Evolutionary conservation across 164 flowering plant species (phyloP), one percentile per base, ranked within the genome.

Genomic region (Platanus orientalis): DNA sequence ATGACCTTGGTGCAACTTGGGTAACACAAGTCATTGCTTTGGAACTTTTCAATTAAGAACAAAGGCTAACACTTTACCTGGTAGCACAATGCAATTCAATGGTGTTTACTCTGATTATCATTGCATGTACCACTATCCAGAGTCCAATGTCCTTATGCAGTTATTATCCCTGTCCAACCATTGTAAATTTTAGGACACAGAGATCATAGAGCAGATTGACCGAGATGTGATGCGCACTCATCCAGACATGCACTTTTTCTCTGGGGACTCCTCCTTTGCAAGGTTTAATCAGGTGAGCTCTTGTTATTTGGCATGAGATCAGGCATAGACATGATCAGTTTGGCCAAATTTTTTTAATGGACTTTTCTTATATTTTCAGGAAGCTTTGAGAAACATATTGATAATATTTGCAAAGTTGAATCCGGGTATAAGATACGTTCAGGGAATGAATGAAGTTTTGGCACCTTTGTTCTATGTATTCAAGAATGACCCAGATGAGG

Each of bases 371-470:
- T 45, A 45, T 69, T 69, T 77, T 58, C 83, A 89, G 99, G 99
- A 95, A 45, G 82, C 99, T 60, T 63, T 95, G 82, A 86, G 64
- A 71, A 85, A 58, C 62, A 92, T 95, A 72, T 61, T 95, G 54
- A 81, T 89, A 66, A 69, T 95, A 45, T 95, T 92, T 76, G 97
- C 99, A 20, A 95, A 95, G 87, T 71, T 95, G 68, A 95, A 95
- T 70, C 99, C 97, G 0, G 97, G 97, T 34, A 87, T 95, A 72
- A 80, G 94, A 87, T 95, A 95, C 69, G 99, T 95, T 50, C 99
- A 95, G 76, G 99, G 99, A 71, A 95, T 95, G 99, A 95, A 95
- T 80, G 99, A 95, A 77, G 72, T 95, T 61, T 70, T 95, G 83
- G 99, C 99, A 57, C 97, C 99, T 66, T 68, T 95, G 29, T 89